Base-by-base conservation (phyloP, 2,329 filamentous ascomycete genomes). In the Didymellaceae sp. region DNA sequence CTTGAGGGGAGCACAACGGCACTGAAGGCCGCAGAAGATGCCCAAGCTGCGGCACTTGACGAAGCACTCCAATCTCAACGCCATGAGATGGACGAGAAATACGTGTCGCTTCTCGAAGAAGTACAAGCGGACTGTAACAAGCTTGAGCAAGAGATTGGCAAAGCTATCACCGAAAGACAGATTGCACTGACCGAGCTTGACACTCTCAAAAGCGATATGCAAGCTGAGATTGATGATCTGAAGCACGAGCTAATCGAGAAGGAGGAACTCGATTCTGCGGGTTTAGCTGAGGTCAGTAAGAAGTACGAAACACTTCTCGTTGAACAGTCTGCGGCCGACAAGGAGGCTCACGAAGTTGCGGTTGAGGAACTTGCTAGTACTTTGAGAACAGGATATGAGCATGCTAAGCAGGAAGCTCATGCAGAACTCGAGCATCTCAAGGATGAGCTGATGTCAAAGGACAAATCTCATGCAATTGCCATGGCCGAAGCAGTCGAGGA, bases 21-120 rank as follows among this genome's bases (percentile, higher is more conserved):
- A 33, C 61, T 61, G 6, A 32, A 52, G 4, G 50, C 56, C 11
- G 43, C 54, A 6, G 47, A 69, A 34, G 59, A 65, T 25, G 37
- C 46, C 7, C 66, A 71, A 21, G 35, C 48, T 10, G 61, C 63
- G 26, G 62, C 59, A 9, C 57, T 71, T 21, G 57, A 63, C 3
- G 42, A 32, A 9, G 48, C 37, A 2, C n/a, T 52, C 6, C 32
- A 47, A 10, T 30, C 57, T 4, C 66, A 65, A 34, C 59, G 58
- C 33, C 53, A 51, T 1, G 66, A 71, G 24, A 61, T 72, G 5
- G 68, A 71, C 44, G 55, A 66, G 17, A 71, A 68, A 24, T 69
- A 63, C 20, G 61, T 58, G 11, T 61, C 52, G 6, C 42, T 72
- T 2, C 51, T 73, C 1, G 68, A 71, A 39, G 64, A 60, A 24